These are phyloP conservation scores for Pseudogymnoascus verrucosus DNA, from an alignment of 2,329 filamentous ascomycete species.

Conservation along the genomic window DNA sequence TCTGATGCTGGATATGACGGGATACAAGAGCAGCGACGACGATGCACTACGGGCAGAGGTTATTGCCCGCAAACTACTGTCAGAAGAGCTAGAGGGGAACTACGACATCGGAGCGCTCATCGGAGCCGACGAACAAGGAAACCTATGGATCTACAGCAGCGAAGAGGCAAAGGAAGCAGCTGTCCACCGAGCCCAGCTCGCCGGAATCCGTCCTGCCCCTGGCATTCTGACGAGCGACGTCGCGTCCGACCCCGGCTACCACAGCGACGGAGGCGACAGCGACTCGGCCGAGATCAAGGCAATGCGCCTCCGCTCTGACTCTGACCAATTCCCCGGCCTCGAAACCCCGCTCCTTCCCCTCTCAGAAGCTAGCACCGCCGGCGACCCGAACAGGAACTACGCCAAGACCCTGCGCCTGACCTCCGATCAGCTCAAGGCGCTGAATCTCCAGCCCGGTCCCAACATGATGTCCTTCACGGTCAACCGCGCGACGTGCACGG, in stretches of 20 bases:
- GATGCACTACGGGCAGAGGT: conserved; percentile 87
- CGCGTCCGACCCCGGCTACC: conserved; percentile 86
- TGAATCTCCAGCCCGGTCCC: conserved; percentile 74
- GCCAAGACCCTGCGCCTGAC: conserved; percentile 94
- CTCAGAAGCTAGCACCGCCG: conserved; percentile 52
- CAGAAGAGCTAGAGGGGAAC: conserved; percentile 86
- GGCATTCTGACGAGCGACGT: conserved; percentile 47
- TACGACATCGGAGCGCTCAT: conserved; percentile 96
- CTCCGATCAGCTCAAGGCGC: conserved; percentile 84
- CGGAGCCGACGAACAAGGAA: conserved; percentile 89
- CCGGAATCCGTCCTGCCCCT: conserved; percentile 36
- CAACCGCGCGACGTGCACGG: conserved; percentile 84
- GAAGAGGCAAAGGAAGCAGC: conserved; percentile 92
- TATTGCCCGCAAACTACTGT: conserved; percentile 84
- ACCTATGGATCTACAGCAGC: conserved; percentile 99
- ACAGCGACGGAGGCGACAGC: conserved; percentile 71
- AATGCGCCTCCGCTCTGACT: conserved; percentile 56
- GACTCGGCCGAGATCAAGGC: conserved; percentile 41
- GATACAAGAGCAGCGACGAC: conserved; percentile 89
- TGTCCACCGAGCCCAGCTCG: conserved; percentile 51
- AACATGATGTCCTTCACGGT: conserved; percentile 96
- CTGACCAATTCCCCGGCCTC: conserved; percentile 49
- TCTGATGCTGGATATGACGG: conserved; percentile 96
- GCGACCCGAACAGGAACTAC: conserved; percentile 76
- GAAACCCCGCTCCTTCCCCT: conserved; percentile 42